Evolutionary conservation across 2,329 filamentous ascomycete species (phyloP).

Genomic region (Alternaria angustiovoidea): DNA sequence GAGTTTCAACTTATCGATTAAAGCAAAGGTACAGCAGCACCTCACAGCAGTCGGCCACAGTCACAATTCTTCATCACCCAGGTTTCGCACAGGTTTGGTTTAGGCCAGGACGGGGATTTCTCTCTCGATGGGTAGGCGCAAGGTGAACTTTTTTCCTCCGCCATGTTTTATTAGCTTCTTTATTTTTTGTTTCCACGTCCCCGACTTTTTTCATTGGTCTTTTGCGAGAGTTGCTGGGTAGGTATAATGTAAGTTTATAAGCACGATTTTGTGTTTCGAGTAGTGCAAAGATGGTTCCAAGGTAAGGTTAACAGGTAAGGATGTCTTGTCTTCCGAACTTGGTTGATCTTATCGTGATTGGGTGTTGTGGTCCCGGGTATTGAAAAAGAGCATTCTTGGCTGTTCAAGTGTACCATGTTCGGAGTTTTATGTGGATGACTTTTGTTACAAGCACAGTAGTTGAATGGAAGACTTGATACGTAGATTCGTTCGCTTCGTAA

Average conservation of each 20-base stretch:
- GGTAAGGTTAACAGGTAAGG: slow-evolving; percentile 44
- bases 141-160: slow-evolving; percentile 32
- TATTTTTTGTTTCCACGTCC: neutral
- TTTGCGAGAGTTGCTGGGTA: slow-evolving; percentile 23
- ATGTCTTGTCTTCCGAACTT: slow-evolving; percentile 30
- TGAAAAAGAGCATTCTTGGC: too few species aligned
- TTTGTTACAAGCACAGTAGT: too few species aligned
- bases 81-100: neutral
- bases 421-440: too few species aligned
- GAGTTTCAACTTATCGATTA: neutral
- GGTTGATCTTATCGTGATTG: slow-evolving; percentile 33
- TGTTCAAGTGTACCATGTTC: too few species aligned
- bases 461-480: too few species aligned
- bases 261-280: neutral
- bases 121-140: slow-evolving; percentile 31
- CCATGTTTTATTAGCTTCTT: slow-evolving; percentile 26
- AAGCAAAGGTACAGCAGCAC: neutral
- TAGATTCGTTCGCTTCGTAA: too few species aligned
- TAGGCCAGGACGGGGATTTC: neutral
- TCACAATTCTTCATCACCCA: neutral
- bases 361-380: too few species aligned
- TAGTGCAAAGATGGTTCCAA: slow-evolving; percentile 19
- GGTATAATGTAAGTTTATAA: slow-evolving; percentile 39
- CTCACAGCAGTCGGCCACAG: too few species aligned
- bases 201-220: neutral